A percentile compares a stretch with the other conserved stretches of the same genome.
phyloP scores from a whole-genome alignment of 2,329 filamentous ascomycete species.

The Metarhizium album region DNA sequence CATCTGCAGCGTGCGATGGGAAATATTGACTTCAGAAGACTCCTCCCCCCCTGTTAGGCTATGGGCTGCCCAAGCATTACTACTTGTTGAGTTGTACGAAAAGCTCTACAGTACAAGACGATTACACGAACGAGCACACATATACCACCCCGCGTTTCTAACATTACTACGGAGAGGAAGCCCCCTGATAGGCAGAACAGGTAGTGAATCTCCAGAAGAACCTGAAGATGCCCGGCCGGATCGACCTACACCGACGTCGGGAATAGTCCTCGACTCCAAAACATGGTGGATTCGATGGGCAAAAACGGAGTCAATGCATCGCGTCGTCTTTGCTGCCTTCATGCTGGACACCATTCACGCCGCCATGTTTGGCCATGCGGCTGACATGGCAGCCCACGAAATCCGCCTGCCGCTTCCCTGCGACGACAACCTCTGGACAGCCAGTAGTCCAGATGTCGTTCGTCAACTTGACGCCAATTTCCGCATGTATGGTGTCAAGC shows the following conservation, averaged over 20 bases:
- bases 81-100: conserved; percentile 81
- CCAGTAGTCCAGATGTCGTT: conserved; percentile 65
- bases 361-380: conserved; percentile 84
- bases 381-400: conserved; percentile 85
- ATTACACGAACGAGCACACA: conserved; percentile 79
- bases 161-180: conserved; percentile 78
- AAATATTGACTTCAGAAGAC: conserved; percentile 72
- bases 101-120: conserved; percentile 80
- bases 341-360: conserved; percentile 83
- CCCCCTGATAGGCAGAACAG: conserved; percentile 70
- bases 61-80: conserved; percentile 77
- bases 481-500: conserved; percentile 67
- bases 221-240: conserved; percentile 10
- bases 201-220: conserved; percentile 68
- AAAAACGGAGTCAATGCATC: conserved; percentile 73
- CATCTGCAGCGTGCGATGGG: conserved; percentile 64
- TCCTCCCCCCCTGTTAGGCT: conserved; percentile 75
- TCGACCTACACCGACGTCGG: conserved; percentile 26
- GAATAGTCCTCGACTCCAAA: conserved; percentile 26
- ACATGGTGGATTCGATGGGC: conserved; percentile 81
- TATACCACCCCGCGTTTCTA: conserved; percentile 78
- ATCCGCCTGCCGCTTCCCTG: conserved; percentile 78
- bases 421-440: conserved; percentile 78
- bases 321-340: conserved; percentile 81
- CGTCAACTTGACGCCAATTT: conserved; percentile 66